A percentile compares a stretch with the other conserved stretches of the same genome.
Conservation (phyloP, 371 early-diverging fungal species). For the Syncephalastrum sp. region DNA sequence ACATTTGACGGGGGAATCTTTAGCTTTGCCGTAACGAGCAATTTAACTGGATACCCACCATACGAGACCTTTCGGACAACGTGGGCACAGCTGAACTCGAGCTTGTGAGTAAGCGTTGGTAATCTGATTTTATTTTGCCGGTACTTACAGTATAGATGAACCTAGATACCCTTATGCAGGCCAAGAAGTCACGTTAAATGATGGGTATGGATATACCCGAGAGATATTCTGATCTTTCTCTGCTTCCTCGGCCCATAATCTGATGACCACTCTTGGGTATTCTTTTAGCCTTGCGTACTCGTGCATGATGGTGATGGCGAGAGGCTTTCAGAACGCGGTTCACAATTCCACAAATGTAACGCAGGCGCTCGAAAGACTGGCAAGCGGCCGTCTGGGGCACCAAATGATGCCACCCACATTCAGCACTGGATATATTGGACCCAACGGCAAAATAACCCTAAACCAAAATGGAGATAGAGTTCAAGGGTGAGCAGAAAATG, state of each 20-base stretch:
- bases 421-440: conserved; percentile 52
- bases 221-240: too few species aligned
- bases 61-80: conserved; percentile 43
- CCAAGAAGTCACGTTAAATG: conserved; percentile 25
- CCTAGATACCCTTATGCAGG: conserved; percentile 38
- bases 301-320: conserved; percentile 53
- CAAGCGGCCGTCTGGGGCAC: conserved; percentile 27
- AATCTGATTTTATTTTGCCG: not conserved
- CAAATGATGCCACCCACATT: conserved; percentile 32
- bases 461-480: conserved; percentile 53
- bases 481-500: conserved; percentile 28
- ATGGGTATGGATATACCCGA: conserved; percentile 21
- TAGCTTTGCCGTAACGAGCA: conserved; percentile 21
- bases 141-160: too few species aligned
- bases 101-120: conserved; percentile 27
- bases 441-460: conserved; percentile 55
- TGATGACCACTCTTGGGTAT: not conserved
- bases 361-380: conserved; percentile 18
- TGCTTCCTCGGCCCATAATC: not conserved
- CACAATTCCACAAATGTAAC: conserved; percentile 24
- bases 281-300: conserved; percentile 44
- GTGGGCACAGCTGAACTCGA: conserved; percentile 43
- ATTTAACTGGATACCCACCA: conserved; percentile 41
- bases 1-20: conserved; percentile 50
- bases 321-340: conserved; percentile 39